Evolutionary conservation across 345 rosid species (phyloP), one percentile per base, ranked within the genome.

Genomic region (Populus nigra): DNA sequence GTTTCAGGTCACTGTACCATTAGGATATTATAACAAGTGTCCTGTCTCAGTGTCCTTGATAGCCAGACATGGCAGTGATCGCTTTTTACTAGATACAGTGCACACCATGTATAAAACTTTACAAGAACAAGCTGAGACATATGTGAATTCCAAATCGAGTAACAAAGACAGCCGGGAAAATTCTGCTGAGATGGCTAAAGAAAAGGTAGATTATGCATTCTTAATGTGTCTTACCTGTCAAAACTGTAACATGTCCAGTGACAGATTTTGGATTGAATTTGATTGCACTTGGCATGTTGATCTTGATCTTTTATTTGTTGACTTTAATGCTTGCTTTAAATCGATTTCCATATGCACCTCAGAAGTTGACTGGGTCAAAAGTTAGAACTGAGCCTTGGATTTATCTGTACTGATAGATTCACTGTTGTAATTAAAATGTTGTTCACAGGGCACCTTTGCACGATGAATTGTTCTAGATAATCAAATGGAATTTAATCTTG

Each of bases 151-250:
- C 65, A 96, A 90, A 87, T 59, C 88, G 10, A 75, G 41, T 47
- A 86, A 78, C 59, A 73, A 84, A 71, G 80, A 86, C 77, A 87
- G 79, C 76, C 87, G 11, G 84, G 93, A 87, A 77, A 83, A 82
- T 63, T 83, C 79, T 36, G 99, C 99, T 65, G 98, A 93, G 81
- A 87, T 84, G 76, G 94, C 97, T 53, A 96, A 96, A 89, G 99
- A 93, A 79, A 96, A 91, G 97, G 99, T 93, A 38, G 31, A 50
- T 41, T 74, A 70, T 67, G 38, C 18, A 29, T 70, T 43, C 18
- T 61, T 8, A 25, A n/a, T 50, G 11, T 84, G 62, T 22, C 62
- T 8, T 20, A 4, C 12, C 47, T 43, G 17, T 81, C 13, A 49
- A 50, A 9, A 66, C 6, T 82, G 78, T 25, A 67, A 43, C 5